phyloP scores from a whole-genome alignment of 768 basidiomycete genomes.

The Fibroporia radiculosa region DNA sequence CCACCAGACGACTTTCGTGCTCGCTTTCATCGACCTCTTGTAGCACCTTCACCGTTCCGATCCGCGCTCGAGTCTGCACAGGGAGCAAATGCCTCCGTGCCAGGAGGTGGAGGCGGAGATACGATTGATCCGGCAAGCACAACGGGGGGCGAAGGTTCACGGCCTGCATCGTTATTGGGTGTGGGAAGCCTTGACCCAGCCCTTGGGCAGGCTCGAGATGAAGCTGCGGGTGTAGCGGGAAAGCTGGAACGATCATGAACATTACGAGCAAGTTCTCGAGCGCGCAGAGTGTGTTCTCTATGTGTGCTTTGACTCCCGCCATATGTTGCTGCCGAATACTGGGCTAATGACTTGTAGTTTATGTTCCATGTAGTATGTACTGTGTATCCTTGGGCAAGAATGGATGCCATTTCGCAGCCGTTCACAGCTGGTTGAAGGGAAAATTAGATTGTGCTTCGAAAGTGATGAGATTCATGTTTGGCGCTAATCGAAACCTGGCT shows the following conservation, averaged over 20 bases:
- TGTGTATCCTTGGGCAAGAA: too few species aligned
- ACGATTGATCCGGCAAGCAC: constrained; percentile 18
- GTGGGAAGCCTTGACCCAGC: constrained; percentile 22
- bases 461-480: too few species aligned
- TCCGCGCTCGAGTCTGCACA: constrained; percentile 15
- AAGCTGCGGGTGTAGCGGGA: constrained; percentile 26
- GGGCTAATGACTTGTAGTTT: too few species aligned
- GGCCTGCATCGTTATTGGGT: constrained; percentile 1
- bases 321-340: too few species aligned
- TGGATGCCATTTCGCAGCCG: too few species aligned
- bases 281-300: too few species aligned
- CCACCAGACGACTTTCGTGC: constrained; percentile 51
- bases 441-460: too few species aligned
- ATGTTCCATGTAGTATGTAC: too few species aligned
- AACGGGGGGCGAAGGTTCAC: not conserved
- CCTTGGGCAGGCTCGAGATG: constrained; percentile 26
- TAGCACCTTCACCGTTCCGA: constrained; percentile 54
- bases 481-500: too few species aligned
- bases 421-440: too few species aligned
- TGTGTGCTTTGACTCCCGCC: too few species aligned
- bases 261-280: too few species aligned
- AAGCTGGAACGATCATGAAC: constrained; percentile 21
- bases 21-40: constrained; percentile 55
- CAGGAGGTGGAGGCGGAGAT: constrained; percentile 4
- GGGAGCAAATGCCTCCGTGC: constrained; percentile 10